Percentiles rank a stretch among this genome's conserved stretches.
Evolutionary conservation across 306 rosid genomes (phyloP).

Genomic region (Quercus robur): DNA sequence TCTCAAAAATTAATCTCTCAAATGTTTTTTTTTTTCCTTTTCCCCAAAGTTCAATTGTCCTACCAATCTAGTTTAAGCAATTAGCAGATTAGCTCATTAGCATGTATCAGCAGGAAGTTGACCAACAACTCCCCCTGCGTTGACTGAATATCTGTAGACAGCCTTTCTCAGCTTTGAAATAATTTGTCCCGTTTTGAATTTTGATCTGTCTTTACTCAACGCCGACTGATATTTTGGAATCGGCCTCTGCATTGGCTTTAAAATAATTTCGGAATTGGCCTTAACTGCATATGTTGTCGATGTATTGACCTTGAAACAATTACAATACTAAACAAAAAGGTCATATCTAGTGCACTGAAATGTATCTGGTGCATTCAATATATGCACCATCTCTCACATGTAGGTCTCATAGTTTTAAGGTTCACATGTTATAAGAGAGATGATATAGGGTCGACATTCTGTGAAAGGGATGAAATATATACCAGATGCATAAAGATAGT

Average conservation of each 20-base stretch:
- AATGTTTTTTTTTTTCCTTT: background rate
- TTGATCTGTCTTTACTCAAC: background rate
- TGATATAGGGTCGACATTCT: no score
- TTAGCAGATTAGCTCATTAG: slow-evolving; percentile 3
- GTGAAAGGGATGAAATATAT: no score
- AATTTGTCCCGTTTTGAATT: background rate
- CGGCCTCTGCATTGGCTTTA: background rate
- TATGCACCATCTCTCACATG: no score
- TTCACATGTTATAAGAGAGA: no score
- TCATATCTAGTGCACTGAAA: no score
- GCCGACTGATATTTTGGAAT: background rate
- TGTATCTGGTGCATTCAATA: no score
- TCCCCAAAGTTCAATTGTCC: slow-evolving; percentile 10
- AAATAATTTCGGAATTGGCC: background rate
- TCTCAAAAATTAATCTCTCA: background rate
- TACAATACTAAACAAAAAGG: no score
- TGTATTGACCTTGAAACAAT: no score
- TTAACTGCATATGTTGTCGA: no score
- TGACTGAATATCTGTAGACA: background rate
- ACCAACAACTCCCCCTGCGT: background rate
- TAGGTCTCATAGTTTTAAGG: no score
- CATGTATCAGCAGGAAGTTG: slow-evolving; percentile 3
- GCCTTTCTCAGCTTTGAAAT: background rate
- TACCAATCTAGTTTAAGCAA: slow-evolving; percentile 2
- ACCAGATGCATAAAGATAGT: no score